Base-by-base conservation (phyloP, 768 basidiomycete species). In the Rubroboletus satanas region DNA sequence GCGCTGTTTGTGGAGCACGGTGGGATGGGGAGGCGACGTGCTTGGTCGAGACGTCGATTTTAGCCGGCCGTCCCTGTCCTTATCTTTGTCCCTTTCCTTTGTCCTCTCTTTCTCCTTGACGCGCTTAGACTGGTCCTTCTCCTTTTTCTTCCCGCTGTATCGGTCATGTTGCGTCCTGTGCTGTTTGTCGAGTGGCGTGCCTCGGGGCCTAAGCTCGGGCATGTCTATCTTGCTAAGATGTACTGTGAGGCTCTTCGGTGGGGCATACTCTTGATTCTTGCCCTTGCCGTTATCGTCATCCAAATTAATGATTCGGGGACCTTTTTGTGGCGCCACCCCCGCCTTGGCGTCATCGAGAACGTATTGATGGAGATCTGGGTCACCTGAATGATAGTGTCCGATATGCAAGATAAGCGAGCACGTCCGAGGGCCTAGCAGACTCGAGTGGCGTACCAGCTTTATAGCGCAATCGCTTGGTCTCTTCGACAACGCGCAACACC, bases 171-270 rank as follows among this genome's bases (percentile, higher is more conserved):
- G 51, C 6, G 23, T 5, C 15, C 11, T 32, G 8, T 38, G 56
- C 9, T 18, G 44, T 35, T 35, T 29, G 11, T 51, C 37, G 4
- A 10, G 18, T 3, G 33, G 42, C 17, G 52, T 32, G 0, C 62
- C 29, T 21, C 62, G 56, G 5, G 66, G 62, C 6, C 55, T 79
- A 15, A 93, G 78, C 66, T 93, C 90, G 0, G 90, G 90, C 83
- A 93, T 92, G 14, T 85, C 76, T 45, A 93, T 90, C 76, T 93
- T 93, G 76, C 89, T 90, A 17, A 93, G 70, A 67, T 93, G 90
- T 2, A 93, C 77, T 0, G 77, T 79, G 0, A 93, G 75, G 57
- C 79, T 83, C 33, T 75, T 78, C 1, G 89, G 90, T 1, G 90
- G 89, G 3, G 74, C 70, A 65, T 93, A 91, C 42, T 66, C 66